Evolutionary conservation across 345 rosid genomes (phyloP).

Genomic region (Eucalyptus pauciflora): DNA sequence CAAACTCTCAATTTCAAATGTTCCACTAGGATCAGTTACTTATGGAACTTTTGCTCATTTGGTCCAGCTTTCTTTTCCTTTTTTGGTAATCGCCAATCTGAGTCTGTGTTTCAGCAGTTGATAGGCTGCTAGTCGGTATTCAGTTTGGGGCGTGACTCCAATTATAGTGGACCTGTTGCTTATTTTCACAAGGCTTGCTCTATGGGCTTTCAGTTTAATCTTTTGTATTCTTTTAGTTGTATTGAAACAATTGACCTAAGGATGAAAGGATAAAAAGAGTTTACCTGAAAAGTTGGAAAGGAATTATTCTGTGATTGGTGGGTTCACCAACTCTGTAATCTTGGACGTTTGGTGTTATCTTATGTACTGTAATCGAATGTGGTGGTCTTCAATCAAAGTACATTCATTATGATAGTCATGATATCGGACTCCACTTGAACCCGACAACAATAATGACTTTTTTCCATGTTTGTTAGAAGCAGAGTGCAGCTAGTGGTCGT

Average conservation of each 20-base stretch:
- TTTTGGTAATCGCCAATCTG: too few relatives aligned
- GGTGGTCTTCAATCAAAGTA: neutral
- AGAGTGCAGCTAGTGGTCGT: neutral
- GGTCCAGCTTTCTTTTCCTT: neutral
- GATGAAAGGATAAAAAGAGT: neutral
- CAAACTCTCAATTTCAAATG: slow-evolving; percentile 71
- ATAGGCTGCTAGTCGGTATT: neutral
- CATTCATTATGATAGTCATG: neutral
- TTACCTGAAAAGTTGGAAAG: neutral
- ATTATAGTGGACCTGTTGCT: too few relatives aligned
- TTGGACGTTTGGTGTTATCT: neutral
- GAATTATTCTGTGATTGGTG: neutral
- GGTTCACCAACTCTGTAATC: neutral
- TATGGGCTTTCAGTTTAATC: neutral
- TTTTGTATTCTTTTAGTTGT: neutral
- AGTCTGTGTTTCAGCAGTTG: neutral
- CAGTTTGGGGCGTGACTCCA: neutral
- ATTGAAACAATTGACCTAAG: neutral
- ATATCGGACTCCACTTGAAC: neutral
- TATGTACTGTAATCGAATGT: too few relatives aligned
- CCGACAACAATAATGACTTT: neutral
- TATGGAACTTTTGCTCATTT: neutral
- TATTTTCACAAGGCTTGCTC: neutral
- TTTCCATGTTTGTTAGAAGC: neutral
- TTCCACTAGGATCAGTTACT: slow-evolving; percentile 49